phyloP scores from a whole-genome alignment of 768 basidiomycete species.

The Candolleomyces eurysporus region DNA sequence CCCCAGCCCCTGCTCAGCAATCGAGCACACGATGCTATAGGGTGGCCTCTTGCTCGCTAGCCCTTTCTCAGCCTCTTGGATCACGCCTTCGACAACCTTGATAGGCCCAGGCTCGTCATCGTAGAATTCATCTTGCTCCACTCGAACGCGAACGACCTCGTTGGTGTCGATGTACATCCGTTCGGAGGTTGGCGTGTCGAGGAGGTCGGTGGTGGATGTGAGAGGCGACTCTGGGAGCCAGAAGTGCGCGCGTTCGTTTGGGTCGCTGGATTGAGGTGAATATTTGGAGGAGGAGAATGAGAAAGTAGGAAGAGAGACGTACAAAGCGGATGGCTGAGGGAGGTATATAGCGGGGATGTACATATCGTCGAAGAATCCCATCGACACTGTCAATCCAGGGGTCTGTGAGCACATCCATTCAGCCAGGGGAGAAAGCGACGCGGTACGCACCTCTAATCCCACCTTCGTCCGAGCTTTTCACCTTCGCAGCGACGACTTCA shows the following conservation, averaged over 20 bases:
- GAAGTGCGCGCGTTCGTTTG: conserved; percentile 81
- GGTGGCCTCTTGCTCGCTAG: conserved; percentile 45
- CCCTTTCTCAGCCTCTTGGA: conserved; percentile 37
- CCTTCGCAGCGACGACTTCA: conserved; percentile 87
- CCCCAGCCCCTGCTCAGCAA: conserved; percentile 80
- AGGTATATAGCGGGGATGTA: conserved; percentile 79
- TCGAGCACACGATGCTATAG: conserved; percentile 74
- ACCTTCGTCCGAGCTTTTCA: conserved; percentile 82
- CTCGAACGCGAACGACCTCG: conserved; percentile 73
- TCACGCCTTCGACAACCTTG: conserved; percentile 69
- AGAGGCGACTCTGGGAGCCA: conserved; percentile 69
- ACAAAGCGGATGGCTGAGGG: conserved; percentile 83
- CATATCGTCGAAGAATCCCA: conserved; percentile 95
- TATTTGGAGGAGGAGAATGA: conserved; percentile 1
- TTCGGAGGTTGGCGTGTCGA: conserved; percentile 62
- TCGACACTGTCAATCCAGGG: conserved; percentile 51
- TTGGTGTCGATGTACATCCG: conserved; percentile 82
- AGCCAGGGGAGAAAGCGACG: no score
- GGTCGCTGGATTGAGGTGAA: conserved; percentile 48
- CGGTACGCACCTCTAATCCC: conserved; percentile 72
- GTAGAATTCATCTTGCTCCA: conserved; percentile 80
- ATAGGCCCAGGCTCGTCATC: conserved; percentile 87
- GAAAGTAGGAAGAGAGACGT: background rate
- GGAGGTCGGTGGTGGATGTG: conserved; percentile 55
- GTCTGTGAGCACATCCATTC: background rate